Evolutionary conservation across 2,329 filamentous ascomycete genomes (phyloP), one percentile per base, ranked within the genome.

Genomic region (Aphanoascus verrucosus): DNA sequence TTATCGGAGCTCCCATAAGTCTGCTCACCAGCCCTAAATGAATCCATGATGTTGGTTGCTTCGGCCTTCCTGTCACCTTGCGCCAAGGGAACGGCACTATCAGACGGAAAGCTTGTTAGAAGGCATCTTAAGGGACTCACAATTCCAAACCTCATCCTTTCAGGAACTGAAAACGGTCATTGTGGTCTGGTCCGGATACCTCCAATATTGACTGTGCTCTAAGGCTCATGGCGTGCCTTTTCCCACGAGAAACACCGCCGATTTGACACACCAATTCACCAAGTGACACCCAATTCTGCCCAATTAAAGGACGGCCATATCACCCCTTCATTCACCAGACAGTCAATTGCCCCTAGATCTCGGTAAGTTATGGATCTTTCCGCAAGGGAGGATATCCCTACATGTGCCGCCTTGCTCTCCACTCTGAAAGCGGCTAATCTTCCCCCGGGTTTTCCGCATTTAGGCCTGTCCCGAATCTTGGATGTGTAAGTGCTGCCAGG

Each of bases 401-500:
- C 49, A 20, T 23, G 35, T 42, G 23, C 47, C 31, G 41, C n/a
- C 11, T 12, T n/a, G 28, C n/a, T 28, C n/a, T 44, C 49, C 23
- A 19, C 34, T 23, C 48, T 46, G 50, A 17, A 50, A 34, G 48
- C 35, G 50, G 50, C 41, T 52, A 42, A 46, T 34, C 14, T 38
- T 19, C 32, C 42, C 50, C 32, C 23, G 23, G 31, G 50, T 44
- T 46, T 46, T 20, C 19, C 20, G 42, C 32, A 31, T 32, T 20
- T 5, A 46, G 42, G 38, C 12, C n/a, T 35, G 49, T 35, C 50
- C 50, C 19, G 20, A 52, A 19, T 19, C 34, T 40, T 28, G 40
- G 17, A 42, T 47, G 50, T 28, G 50, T 52, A 46, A 52, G 49
- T 37, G 2, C 38, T 20, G 20, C 12, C n/a, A 49, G 17, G 11